phyloP scores from a whole-genome alignment of 768 basidiomycete species.

The Mrakia gelida region DNA sequence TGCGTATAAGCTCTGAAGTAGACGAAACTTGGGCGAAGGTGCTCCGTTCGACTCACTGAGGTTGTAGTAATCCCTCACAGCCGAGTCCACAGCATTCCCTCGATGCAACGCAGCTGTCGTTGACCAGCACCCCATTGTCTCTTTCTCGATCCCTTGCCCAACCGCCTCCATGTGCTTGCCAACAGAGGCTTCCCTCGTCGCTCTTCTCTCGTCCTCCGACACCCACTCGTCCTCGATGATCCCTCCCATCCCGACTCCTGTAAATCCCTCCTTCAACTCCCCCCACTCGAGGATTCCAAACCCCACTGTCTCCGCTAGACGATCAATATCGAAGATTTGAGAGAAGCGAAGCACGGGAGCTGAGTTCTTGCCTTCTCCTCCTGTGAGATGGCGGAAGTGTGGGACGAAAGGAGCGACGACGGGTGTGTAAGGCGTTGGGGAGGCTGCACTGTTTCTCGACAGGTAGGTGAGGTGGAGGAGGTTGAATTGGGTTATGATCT shows the following conservation, averaged over 20 bases:
- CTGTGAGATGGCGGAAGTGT: neutral
- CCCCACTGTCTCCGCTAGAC: neutral
- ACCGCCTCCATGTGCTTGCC: neutral
- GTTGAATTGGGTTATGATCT: neutral
- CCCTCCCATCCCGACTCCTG: neutral
- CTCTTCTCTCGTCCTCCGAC: neutral
- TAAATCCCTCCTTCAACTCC: neutral
- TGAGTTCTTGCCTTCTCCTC: neutral
- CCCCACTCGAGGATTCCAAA: neutral
- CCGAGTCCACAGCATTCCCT: neutral
- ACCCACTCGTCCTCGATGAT: neutral
- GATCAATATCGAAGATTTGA: neutral
- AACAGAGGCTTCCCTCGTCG: neutral
- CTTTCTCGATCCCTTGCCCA: neutral
- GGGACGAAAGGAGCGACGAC: neutral
- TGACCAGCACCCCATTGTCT: neutral
- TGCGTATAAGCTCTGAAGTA: too few relatives aligned
- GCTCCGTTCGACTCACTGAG: neutral
- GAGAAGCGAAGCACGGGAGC: neutral
- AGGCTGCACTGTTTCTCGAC: neutral
- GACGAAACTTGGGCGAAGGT: neutral
- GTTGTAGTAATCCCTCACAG: neutral
- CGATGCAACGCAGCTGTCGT: neutral
- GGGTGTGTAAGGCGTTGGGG: neutral
- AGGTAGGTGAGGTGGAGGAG: neutral